Conservation (phyloP, 228 moss, liverwort and hornwort species). For the Sphagnum magellanicum region DNA sequence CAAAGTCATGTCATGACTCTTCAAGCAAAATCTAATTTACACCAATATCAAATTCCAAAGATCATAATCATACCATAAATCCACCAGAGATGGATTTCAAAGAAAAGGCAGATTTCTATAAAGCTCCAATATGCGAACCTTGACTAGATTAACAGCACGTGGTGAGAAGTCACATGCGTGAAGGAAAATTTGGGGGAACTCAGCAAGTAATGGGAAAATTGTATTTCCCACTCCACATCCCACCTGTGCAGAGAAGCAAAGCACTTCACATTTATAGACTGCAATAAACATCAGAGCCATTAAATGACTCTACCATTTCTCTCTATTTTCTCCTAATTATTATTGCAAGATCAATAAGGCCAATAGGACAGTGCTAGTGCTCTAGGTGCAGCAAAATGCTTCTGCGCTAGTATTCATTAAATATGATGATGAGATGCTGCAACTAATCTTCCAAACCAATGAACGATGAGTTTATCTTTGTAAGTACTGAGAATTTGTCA, state of each 20-base stretch:
- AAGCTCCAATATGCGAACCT: constrained; percentile 27
- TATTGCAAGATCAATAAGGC: neutral
- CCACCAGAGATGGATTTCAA: no score
- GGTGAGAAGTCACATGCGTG: constrained; percentile 95
- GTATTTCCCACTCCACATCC: constrained; percentile 96
- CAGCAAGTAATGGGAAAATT: constrained; percentile 68
- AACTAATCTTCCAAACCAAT: no score
- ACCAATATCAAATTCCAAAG: no score
- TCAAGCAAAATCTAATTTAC: no score
- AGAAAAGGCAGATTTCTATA: no score
- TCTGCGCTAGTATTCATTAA: neutral
- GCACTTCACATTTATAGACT: constrained; percentile 4
- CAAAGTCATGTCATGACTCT: no score
- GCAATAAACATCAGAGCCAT: neutral
- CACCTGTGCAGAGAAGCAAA: constrained; percentile 32
- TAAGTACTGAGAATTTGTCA: no score
- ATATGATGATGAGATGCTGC: no score
- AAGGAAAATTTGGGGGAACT: constrained; percentile 62
- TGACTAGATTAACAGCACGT: constrained; percentile 82
- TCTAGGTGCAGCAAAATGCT: no score
- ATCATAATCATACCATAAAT: no score
- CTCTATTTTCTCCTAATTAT: neutral
- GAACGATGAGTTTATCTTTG: no score
- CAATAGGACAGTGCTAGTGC: no score
- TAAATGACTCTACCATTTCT: neutral